Evolutionary conservation across 2,329 filamentous ascomycete genomes (phyloP).

Genomic region (Shiraia bambusicola): DNA sequence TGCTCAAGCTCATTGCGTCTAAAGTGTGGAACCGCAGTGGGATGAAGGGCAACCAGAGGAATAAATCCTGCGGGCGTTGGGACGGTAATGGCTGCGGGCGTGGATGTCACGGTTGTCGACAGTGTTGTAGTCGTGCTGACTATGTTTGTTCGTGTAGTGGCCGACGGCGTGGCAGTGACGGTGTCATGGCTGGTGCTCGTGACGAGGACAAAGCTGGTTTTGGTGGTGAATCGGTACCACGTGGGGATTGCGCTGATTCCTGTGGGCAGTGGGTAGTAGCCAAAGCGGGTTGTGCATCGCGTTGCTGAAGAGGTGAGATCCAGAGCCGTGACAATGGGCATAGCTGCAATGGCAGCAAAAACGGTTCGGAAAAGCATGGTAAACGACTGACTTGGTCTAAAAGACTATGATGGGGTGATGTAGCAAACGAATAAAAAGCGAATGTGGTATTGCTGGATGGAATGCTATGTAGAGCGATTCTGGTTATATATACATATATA

Average conservation of each 20-base stretch:
- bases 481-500: background rate
- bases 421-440: conserved; percentile 19
- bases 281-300: conserved; percentile 17
- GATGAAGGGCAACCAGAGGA: conserved; percentile 11
- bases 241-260: conserved; percentile 11
- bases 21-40: conserved; percentile 18
- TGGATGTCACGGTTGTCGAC: conserved; percentile 11
- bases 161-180: conserved; percentile 20
- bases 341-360: conserved; percentile 20
- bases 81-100: conserved; percentile 16
- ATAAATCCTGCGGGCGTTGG: conserved; percentile 18
- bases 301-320: conserved; percentile 11
- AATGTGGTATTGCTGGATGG: conserved; percentile 22
- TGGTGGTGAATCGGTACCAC: conserved; percentile 11
- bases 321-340: conserved; percentile 13
- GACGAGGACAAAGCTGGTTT: conserved; percentile 11
- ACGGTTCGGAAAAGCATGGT: conserved; percentile 21
- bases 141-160: conserved; percentile 22
- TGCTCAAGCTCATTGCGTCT: conserved; percentile 17
- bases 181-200: conserved; percentile 15
- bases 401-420: conserved; percentile 9
- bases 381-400: conserved; percentile 6
- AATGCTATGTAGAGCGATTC: background rate
- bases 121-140: conserved; percentile 17
- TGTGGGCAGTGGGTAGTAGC: conserved; percentile 14